These are phyloP conservation scores for Tephrocybe sp. DNA, from an alignment of 768 basidiomycete genomes.

Conservation along the genomic window DNA sequence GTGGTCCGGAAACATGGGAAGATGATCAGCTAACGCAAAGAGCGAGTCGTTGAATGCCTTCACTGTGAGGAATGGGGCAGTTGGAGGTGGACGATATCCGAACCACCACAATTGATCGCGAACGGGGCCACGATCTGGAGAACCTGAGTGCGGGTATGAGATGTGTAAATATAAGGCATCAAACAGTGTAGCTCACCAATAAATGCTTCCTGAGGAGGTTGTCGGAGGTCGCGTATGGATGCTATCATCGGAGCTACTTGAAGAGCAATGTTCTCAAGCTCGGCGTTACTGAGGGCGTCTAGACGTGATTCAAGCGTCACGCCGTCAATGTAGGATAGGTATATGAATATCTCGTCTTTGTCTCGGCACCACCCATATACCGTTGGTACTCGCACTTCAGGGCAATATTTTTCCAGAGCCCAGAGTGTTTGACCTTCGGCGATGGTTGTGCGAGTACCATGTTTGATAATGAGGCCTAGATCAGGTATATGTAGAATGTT, in stretches of 20 bases:
- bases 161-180: not conserved
- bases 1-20: no score
- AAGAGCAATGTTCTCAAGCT: not conserved
- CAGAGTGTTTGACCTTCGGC: conserved; percentile 1
- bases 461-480: not conserved
- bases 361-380: not conserved
- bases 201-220: not conserved
- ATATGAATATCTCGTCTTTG: not conserved
- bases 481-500: not conserved
- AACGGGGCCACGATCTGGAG: conserved; percentile 2
- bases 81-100: not conserved
- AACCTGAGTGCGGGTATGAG: not conserved
- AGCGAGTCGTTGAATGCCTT: conserved; percentile 3
- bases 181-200: not conserved
- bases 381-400: not conserved
- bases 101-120: conserved; percentile 1
- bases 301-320: not conserved
- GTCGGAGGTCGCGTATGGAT: conserved; percentile 2
- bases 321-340: not conserved
- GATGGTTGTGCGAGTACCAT: not conserved
- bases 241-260: conserved; percentile 5
- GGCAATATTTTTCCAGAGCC: not conserved
- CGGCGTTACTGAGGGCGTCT: not conserved
- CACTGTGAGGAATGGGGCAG: not conserved
- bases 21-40: no score